Evolutionary conservation across 495 filamentous ascomycete species (phyloP).

Genomic region (Viridothelium virens): DNA sequence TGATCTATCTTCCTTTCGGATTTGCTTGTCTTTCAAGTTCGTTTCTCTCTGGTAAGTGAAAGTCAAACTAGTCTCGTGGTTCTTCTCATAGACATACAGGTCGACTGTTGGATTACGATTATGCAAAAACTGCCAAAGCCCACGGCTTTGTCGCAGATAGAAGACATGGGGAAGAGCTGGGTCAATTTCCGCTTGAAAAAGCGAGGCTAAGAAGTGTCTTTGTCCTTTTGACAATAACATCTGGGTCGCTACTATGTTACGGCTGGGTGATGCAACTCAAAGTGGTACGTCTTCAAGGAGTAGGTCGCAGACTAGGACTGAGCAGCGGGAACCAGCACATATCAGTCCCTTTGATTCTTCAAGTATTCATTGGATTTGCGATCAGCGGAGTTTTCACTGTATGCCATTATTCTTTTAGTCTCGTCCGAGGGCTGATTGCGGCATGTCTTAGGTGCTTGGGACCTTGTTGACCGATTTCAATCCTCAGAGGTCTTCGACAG

Average conservation of each 20-base stretch:
- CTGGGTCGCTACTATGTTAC: not conserved
- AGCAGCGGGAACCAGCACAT: slow-evolving; percentile 2
- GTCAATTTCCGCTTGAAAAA: slow-evolving; percentile 27
- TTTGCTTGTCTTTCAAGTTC: not conserved
- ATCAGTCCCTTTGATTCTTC: slow-evolving; percentile 8
- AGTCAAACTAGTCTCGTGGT: not conserved
- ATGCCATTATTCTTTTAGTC: not conserved
- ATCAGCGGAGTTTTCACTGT: slow-evolving; percentile 48
- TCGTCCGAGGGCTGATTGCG: not conserved
- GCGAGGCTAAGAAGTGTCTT: slow-evolving; percentile 25
- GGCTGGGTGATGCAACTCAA: slow-evolving; percentile 17
- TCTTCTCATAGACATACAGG: slow-evolving; percentile 8
- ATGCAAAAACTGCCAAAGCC: slow-evolving; percentile 5
- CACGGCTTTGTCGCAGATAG: slow-evolving; percentile 21
- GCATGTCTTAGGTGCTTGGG: slow-evolving; percentile 2
- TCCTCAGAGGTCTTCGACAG: slow-evolving; percentile 31
- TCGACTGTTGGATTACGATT: slow-evolving; percentile 1
- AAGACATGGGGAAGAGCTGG: slow-evolving; percentile 25
- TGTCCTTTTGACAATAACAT: not conserved
- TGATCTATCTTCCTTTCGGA: not conserved
- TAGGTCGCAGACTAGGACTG: not conserved
- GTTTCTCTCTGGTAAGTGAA: not conserved
- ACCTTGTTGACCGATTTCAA: slow-evolving; percentile 34
- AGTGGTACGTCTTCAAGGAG: slow-evolving; percentile 26
- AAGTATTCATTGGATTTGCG: slow-evolving; percentile 24